A percentile compares a stretch with the other conserved stretches of the same genome.
Evolutionary conservation across 1,284 basidiomycete species (phyloP).

Genomic region (Ganoderma sinense): DNA sequence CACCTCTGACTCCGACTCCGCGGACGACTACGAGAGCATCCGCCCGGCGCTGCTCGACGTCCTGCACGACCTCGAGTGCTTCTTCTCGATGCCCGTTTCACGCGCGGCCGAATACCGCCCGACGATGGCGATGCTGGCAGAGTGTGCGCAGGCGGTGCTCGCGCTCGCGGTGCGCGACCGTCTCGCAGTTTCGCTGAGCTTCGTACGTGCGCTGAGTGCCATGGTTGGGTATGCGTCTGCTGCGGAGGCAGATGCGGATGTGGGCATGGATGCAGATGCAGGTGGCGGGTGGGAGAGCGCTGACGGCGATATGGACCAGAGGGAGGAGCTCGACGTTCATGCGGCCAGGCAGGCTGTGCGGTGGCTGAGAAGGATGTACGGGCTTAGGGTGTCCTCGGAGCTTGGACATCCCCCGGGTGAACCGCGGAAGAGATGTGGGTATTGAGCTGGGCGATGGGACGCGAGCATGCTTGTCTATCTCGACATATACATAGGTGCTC

Average conservation of each 20-base stretch:
- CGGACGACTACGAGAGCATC: constrained; percentile 20
- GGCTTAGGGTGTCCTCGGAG: constrained; percentile 8
- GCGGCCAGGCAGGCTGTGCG: constrained; percentile 20
- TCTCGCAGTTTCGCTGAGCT: constrained; percentile 13
- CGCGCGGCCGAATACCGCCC: constrained; percentile 22
- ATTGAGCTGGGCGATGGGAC: not conserved
- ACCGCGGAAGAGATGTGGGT: not conserved
- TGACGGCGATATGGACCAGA: not conserved
- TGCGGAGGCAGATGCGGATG: not conserved
- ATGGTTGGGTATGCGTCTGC: constrained; percentile 10
- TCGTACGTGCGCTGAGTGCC: constrained; percentile 19
- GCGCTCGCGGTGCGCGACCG: constrained; percentile 22
- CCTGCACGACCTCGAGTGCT: constrained; percentile 22
- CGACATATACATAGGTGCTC: not conserved
- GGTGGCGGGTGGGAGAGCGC: not conserved
- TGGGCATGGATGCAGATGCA: not conserved
- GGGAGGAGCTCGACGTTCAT: constrained; percentile 12
- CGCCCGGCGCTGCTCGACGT: constrained; percentile 17
- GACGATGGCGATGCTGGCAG: constrained; percentile 25
- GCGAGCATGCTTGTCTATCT: not conserved
- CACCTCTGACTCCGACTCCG: not conserved
- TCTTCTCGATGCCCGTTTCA: constrained; percentile 23
- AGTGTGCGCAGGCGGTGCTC: constrained; percentile 26
- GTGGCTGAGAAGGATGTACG: constrained; percentile 22
- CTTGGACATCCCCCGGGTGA: not conserved